Base-by-base conservation (phyloP, 164 flowering plant species). In the Echeveria elegans region DNA sequence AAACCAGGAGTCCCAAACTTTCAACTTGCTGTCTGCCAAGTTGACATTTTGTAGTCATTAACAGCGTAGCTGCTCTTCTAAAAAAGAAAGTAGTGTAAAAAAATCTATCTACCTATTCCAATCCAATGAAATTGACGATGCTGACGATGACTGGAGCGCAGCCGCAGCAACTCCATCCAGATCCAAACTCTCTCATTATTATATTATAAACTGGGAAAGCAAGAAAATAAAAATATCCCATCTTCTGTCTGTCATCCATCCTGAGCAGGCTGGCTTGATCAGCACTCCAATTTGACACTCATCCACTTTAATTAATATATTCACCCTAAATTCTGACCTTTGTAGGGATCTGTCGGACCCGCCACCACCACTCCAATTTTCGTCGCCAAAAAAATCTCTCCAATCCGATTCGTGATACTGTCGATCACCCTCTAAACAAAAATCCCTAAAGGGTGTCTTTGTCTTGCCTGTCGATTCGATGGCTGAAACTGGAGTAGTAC, bases 161-260 rank as follows among this genome's bases (percentile, higher is more conserved):
- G 56, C 56, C 24, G 56, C 56, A 43, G 15, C 24, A 24, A 48
- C 23, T 19, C 56, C 56, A 48, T 14, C 24, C 24, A 10, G 16
- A 48, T 21, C 58, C 58, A 52, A n/a, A 21, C 1, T 24, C 29
- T 21, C 26, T 23, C 7, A 21, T 23, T 23, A 21, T n/a, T n/a
- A 12, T 6, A 21, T 52, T 21, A 52, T 12, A 52, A 12, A 9
- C 9, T 1, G 1, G 10, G 8, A 52, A 52, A 52, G 47, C 47
- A 12, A 0, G 16, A 43, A 43, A 43, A 43, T 43, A 43, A 12
- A 14, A 11, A 43, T 11, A 43, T 43, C n/a, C n/a, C n/a, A n/a
- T n/a, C n/a, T n/a, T n/a, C 47, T 43, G 47, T 43, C 58, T 52
- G 58, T 52, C 58, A 52, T 52, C 58, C 56, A 45, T 52, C 28